A percentile compares a stretch with the other conserved stretches of the same genome.
These are phyloP conservation scores for Eutrema japonicum DNA, from an alignment of 345 rosid genomes.

Conservation along the genomic window DNA sequence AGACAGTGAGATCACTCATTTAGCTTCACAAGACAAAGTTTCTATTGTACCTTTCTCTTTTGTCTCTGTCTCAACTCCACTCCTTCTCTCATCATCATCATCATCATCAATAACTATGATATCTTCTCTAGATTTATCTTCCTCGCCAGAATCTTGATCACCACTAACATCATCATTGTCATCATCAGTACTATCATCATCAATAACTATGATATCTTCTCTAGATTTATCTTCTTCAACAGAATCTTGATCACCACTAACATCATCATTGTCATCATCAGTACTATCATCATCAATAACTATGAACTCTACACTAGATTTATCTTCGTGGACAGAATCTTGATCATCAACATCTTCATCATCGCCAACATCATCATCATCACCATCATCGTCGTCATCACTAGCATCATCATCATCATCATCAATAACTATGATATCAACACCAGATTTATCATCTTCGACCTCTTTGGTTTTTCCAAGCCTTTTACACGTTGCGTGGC, in stretches of 20 bases:
- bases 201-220: background rate
- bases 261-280: background rate
- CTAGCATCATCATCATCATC: background rate
- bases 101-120: conserved; percentile 12
- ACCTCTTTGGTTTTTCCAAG: background rate
- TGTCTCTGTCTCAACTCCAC: conserved; percentile 10
- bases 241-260: conserved; percentile 8
- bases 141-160: background rate
- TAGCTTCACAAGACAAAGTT: conserved; percentile 12
- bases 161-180: background rate
- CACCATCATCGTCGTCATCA: background rate
- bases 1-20: background rate
- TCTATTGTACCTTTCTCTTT: conserved; percentile 18
- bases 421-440: conserved; percentile 11
- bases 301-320: conserved; percentile 1
- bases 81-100: conserved; percentile 2
- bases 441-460: background rate
- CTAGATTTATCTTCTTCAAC: background rate
- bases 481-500: conserved; percentile 34
- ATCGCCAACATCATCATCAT: background rate
- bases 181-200: conserved; percentile 8
- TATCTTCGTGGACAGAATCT: background rate
- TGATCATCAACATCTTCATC: background rate
- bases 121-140: conserved; percentile 24
- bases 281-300: conserved; percentile 4